Base-by-base conservation (phyloP, 768 basidiomycete genomes). In the Mrakia frigida region DNA sequence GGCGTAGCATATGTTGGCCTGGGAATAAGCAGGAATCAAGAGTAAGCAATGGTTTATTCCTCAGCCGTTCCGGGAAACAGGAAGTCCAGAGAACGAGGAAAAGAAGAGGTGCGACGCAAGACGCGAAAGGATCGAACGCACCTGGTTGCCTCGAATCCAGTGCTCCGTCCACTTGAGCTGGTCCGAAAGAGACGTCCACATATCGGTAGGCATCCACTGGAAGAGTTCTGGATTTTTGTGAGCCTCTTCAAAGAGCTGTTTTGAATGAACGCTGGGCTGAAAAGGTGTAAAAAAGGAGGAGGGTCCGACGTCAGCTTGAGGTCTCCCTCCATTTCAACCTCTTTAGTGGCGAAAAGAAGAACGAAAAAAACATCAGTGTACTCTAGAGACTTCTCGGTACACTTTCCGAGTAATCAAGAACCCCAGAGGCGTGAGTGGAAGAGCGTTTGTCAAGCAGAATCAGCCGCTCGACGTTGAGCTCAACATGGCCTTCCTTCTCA, bases 1-100 rank as follows among this genome's bases (percentile, higher is more conserved):
- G 41, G 65, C 77, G 46, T 59, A 70, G 56, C 69, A 56, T 33
- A 78, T 18, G 25, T 31, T 23, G 25, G 67, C n/a, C 77, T 78
- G 31, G 46, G 13, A 43, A 50, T n/a, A n/a, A n/a, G n/a, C n/a
- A n/a, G n/a, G n/a, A n/a, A n/a, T n/a, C n/a, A n/a, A n/a, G n/a
- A n/a, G n/a, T n/a, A n/a, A n/a, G n/a, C n/a, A n/a, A n/a, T n/a
- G n/a, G n/a, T n/a, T n/a, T n/a, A n/a, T n/a, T n/a, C n/a, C n/a
- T n/a, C n/a, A n/a, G n/a, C n/a, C n/a, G n/a, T n/a, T n/a, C n/a
- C n/a, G 14, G 46, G 14, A 46, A 50, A 50, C 16, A 50, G 5
- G 46, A 50, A 21, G 5, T 21, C 35, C 21, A 53, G 50, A 35
- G 16, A 52, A 35, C 14, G 65, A 75, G 59, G 37, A 41, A 37